These are phyloP conservation scores for Cutaneotrichosporon dermatis DNA, from an alignment of 1,284 basidiomycete species.

Conservation along the genomic window DNA sequence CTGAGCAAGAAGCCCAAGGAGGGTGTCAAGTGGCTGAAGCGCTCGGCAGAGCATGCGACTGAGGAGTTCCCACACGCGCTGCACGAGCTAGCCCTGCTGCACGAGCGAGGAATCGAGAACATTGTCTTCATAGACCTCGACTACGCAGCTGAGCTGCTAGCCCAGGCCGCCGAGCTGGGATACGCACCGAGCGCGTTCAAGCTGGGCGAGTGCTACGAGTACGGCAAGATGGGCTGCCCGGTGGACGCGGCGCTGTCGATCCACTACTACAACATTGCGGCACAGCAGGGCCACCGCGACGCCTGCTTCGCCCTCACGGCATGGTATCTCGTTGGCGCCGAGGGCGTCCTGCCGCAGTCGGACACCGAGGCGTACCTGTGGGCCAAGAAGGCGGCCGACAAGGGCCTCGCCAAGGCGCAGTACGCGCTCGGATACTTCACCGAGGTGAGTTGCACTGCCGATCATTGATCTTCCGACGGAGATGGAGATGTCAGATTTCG, in stretches of 20 bases:
- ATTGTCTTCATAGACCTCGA: conserved; percentile 95
- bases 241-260: conserved; percentile 94
- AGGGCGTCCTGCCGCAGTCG: conserved; percentile 93
- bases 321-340: conserved; percentile 98
- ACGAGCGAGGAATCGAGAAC: conserved; percentile 93
- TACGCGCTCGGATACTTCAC: conserved; percentile 97
- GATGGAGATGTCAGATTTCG: too few relatives aligned
- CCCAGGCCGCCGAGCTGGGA: conserved; percentile 89
- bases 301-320: conserved; percentile 97
- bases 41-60: conserved; percentile 88
- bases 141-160: conserved; percentile 89
- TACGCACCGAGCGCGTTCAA: conserved; percentile 95
- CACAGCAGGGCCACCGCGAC: conserved; percentile 93
- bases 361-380: conserved; percentile 96
- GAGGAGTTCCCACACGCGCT: conserved; percentile 94
- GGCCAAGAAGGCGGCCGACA: conserved; percentile 85
- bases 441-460: conserved; percentile 54
- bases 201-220: conserved; percentile 97
- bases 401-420: conserved; percentile 85
- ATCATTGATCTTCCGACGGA: too few relatives aligned
- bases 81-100: conserved; percentile 89
- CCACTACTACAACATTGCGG: conserved; percentile 99
- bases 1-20: conserved; percentile 83
- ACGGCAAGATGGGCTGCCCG: conserved; percentile 98
- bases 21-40: conserved; percentile 97